Base-by-base conservation (phyloP, 2,329 filamentous ascomycete genomes). In the Cytospora paraplurivora region DNA sequence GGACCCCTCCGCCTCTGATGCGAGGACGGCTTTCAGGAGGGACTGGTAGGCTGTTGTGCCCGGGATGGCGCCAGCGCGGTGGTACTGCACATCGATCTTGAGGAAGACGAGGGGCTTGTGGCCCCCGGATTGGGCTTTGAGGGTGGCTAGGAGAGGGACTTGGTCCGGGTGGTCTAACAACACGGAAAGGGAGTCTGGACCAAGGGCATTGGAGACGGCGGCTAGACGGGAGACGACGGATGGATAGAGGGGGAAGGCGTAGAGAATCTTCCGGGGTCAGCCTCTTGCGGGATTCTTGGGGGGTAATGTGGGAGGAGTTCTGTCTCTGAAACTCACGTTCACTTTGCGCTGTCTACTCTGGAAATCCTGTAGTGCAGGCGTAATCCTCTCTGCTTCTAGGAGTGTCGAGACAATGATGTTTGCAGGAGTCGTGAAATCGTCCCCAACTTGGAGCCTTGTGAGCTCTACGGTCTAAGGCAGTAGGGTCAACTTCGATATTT, bases 341-440 rank as follows among this genome's bases (percentile, higher is more conserved):
- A 88, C 80, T 17, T 75, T 71, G 7, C 86, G 79, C 3, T 83
- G 85, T 51, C 77, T 72, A 0, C 72, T 69, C 70, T 85, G 81
- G 67, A 86, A 86, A 62, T 88, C 82, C 12, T 81, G 73, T 1
- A 93, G 75, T 49, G 88, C 80, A 0, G 85, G 85, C 8, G 85
- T 65, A 7, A 93, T 76, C 57, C 85, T 82, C 72, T 94, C 90
- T 1, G 87, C 87, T 75, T 94, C 91, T 2, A 84, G 77, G n/a
- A 93, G 68, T 0, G 91, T 95, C 1, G 90, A 93, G 1, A 88
- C 87, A 38, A 93, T 82, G 59, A 94, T 78, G 44, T 88, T 86
- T 21, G 83, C 82, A 0, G 80, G 77, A 3, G 73, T 72, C 57
- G 76, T 72, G 53, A 76, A 70, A 62, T 80, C 71, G 34, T 81